These are phyloP conservation scores for Mycena metata DNA, from an alignment of 768 basidiomycete genomes.

Conservation along the genomic window DNA sequence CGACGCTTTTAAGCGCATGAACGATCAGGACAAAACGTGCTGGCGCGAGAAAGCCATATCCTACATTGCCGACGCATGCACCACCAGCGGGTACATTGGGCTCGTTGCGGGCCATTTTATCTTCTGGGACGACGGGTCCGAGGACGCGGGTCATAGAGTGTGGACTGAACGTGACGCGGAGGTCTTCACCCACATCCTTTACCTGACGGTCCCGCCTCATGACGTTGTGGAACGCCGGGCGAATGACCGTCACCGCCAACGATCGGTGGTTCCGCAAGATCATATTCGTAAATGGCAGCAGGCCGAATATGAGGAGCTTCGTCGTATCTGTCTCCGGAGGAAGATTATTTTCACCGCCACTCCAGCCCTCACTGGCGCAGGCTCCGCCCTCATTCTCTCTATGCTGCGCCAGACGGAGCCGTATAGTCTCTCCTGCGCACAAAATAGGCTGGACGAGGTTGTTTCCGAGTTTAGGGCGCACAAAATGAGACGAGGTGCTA, in stretches of 20 bases:
- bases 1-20: constrained; percentile 39
- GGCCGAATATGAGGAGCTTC: constrained; percentile 37
- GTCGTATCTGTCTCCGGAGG: constrained; percentile 39
- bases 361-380: constrained; percentile 22
- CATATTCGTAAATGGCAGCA: constrained; percentile 42
- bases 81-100: constrained; percentile 35
- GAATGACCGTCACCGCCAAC: constrained; percentile 33
- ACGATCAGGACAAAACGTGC: constrained; percentile 28
- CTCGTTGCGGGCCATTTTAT: constrained; percentile 42
- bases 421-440: constrained; percentile 36
- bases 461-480: constrained; percentile 17
- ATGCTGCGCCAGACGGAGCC: constrained; percentile 36
- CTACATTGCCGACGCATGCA: constrained; percentile 35
- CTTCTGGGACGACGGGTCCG: constrained; percentile 39
- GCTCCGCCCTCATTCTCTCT: constrained; percentile 35
- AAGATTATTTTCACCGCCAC: constrained; percentile 39
- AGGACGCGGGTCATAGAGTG: constrained; percentile 34
- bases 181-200: constrained; percentile 41
- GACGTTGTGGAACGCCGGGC: constrained; percentile 36
- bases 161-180: constrained; percentile 38
- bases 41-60: constrained; percentile 39
- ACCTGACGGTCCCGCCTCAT: constrained; percentile 37
- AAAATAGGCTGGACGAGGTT: constrained; percentile 35
- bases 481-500: constrained; percentile 12
- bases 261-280: constrained; percentile 32